A percentile compares a stretch with the other conserved stretches of the same genome.
phyloP scores from a whole-genome alignment of 192 early-diverging fungal species.

The Chytriomyces sp. region DNA sequence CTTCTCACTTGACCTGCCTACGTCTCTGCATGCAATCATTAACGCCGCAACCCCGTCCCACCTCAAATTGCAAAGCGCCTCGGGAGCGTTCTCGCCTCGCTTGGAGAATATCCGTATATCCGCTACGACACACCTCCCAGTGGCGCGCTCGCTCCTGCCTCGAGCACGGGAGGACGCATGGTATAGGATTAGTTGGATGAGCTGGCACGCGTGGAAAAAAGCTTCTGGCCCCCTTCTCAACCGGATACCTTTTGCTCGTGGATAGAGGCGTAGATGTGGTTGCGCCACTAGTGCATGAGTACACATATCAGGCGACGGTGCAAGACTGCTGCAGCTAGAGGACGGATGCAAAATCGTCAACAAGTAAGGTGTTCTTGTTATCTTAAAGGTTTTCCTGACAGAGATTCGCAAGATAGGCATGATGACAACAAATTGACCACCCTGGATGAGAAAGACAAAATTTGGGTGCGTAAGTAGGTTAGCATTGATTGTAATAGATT shows the following conservation, averaged over 20 bases:
- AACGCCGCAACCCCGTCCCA: conserved; percentile 57
- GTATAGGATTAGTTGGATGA: conserved; percentile 87
- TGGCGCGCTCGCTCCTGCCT: too few species aligned
- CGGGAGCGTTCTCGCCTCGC: conserved; percentile 81
- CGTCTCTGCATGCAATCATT: conserved; percentile 65
- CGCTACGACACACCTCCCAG: conserved; percentile 83
- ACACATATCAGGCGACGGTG: conserved; percentile 78
- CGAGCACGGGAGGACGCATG: too few species aligned
- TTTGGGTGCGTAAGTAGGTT: conserved; percentile 64
- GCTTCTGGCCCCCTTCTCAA: conserved; percentile 52
- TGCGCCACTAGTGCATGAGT: conserved; percentile 57
- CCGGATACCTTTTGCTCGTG: conserved; percentile 52
- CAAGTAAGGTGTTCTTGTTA: conserved; percentile 46
- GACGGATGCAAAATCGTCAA: conserved; percentile 61
- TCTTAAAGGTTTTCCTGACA: too few species aligned
- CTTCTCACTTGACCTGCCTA: conserved; percentile 71
- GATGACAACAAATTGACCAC: conserved; percentile 33
- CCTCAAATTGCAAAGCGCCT: conserved; percentile 68
- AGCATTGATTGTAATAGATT: too few species aligned
- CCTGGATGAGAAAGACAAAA: conserved; percentile 70
- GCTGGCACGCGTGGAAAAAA: conserved; percentile 65
- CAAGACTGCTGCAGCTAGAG: conserved; percentile 76
- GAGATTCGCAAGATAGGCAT: conserved; percentile 31
- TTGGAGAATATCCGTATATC: conserved; percentile 92
- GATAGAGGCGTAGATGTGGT: conserved; percentile 53